Percentiles rank a stretch among this genome's conserved stretches.
Conservation (phyloP, 306 rosid species). For the Quercus robur region DNA sequence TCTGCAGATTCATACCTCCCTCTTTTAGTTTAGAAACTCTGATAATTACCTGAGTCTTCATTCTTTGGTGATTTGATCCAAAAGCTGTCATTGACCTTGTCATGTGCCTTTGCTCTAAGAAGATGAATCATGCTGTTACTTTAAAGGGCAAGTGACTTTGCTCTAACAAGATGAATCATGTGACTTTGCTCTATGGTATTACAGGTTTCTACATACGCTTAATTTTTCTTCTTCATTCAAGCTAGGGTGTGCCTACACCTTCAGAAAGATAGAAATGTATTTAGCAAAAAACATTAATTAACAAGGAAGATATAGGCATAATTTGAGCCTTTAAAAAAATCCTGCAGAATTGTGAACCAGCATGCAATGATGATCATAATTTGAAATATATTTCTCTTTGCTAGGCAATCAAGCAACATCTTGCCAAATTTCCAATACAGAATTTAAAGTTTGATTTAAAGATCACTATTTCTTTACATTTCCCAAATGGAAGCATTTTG, state of each 20-base stretch:
- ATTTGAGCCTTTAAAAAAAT: background rate
- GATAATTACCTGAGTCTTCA: too few relatives aligned
- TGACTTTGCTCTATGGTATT: too few relatives aligned
- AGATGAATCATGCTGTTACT: too few relatives aligned
- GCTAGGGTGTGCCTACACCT: slow-evolving; percentile 27
- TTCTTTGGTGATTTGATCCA: too few relatives aligned
- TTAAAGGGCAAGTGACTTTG: too few relatives aligned
- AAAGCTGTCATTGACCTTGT: too few relatives aligned
- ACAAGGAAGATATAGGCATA: background rate
- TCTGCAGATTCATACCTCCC: too few relatives aligned
- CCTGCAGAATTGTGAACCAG: background rate
- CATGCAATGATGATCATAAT: background rate
- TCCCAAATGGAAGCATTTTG: background rate
- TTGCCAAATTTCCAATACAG: background rate
- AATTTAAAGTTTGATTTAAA: background rate
- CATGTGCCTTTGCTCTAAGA: too few relatives aligned
- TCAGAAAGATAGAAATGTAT: slow-evolving; percentile 4
- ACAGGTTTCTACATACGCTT: too few relatives aligned
- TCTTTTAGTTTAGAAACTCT: too few relatives aligned
- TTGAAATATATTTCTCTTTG: background rate
- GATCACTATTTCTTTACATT: background rate
- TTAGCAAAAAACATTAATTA: background rate
- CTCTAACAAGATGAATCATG: too few relatives aligned
- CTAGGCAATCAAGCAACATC: background rate
- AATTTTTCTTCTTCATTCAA: too few relatives aligned